Percentiles rank a stretch among this genome's conserved stretches.
These are phyloP conservation scores for Apiotrichum domesticum DNA, from an alignment of 1,284 basidiomycete species.

Conservation along the genomic window DNA sequence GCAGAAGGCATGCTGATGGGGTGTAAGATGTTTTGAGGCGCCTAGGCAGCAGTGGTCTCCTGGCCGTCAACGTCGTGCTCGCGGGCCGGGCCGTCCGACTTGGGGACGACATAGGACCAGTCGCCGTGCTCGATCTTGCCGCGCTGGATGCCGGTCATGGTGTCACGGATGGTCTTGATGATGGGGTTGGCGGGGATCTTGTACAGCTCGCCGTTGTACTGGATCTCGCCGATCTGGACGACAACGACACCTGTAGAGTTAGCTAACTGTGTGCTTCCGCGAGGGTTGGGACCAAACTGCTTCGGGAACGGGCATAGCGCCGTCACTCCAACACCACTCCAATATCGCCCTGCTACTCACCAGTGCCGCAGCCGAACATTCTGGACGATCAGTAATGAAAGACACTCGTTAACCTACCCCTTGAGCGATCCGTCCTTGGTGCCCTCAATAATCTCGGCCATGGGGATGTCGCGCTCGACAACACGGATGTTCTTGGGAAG, in stretches of 20 bases:
- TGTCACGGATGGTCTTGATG: conserved; percentile 36
- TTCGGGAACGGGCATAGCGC: no score
- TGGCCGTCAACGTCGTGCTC: conserved; percentile 19
- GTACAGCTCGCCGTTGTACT: conserved; percentile 27
- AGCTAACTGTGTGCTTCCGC: no score
- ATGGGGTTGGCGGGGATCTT: conserved; percentile 35
- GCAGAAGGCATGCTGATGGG: no score
- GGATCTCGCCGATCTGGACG: conserved; percentile 32
- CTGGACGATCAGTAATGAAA: neutral
- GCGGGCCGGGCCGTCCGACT: conserved; percentile 22
- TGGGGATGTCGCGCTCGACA: conserved; percentile 42
- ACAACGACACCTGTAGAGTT: conserved; percentile 31
- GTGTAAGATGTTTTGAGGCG: no score
- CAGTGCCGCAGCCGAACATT: conserved; percentile 22
- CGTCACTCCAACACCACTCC: no score
- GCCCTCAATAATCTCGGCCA: conserved; percentile 37
- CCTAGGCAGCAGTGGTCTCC: conserved; percentile 7
- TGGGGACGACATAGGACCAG: conserved; percentile 38
- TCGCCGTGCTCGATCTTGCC: conserved; percentile 31
- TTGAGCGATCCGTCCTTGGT: conserved; percentile 36
- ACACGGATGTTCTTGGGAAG: conserved; percentile 40
- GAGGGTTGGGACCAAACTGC: no score
- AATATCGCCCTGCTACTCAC: no score
- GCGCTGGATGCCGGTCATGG: conserved; percentile 38
- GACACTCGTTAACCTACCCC: conserved; percentile 21